Evolutionary conservation across 2,329 filamentous ascomycete genomes (phyloP).

Genomic region (Verticillium dahliae): DNA sequence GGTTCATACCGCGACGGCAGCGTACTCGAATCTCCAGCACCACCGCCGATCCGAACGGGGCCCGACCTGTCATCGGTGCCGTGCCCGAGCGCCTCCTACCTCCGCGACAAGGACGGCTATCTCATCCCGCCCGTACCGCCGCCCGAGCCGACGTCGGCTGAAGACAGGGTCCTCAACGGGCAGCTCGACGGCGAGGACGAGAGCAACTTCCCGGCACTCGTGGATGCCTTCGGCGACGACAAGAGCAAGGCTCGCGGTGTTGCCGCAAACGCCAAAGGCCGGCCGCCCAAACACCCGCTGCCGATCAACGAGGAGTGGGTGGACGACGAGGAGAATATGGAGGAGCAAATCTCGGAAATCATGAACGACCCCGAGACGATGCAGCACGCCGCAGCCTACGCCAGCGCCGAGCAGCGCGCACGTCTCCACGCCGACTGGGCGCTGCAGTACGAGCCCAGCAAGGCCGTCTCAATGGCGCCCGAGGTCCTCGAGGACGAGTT

Average conservation of each 20-base stretch:
- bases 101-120: conserved; percentile 12
- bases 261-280: background rate
- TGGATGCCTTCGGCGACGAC: conserved; percentile 10
- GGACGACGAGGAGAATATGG: conserved; percentile 57
- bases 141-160: conserved; percentile 2
- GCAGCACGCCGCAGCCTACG: conserved; percentile 51
- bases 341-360: conserved; percentile 64
- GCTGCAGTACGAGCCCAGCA: conserved; percentile 38
- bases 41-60: background rate
- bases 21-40: background rate
- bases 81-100: conserved; percentile 6
- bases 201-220: conserved; percentile 7
- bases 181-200: conserved; percentile 5
- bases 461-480: conserved; percentile 48
- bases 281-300: conserved; percentile 20
- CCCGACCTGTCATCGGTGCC: conserved; percentile 17
- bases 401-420: conserved; percentile 49
- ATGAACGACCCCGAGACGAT: conserved; percentile 56
- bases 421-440: conserved; percentile 46
- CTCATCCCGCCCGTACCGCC: conserved; percentile 12
- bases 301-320: conserved; percentile 58
- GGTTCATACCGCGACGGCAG: conserved; percentile 17
- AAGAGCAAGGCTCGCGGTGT: background rate
- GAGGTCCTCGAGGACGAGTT: conserved; percentile 78
- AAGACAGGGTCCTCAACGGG: conserved; percentile 1